phyloP scores from a whole-genome alignment of 2,329 filamentous ascomycete species.

The Onygena corvina region DNA sequence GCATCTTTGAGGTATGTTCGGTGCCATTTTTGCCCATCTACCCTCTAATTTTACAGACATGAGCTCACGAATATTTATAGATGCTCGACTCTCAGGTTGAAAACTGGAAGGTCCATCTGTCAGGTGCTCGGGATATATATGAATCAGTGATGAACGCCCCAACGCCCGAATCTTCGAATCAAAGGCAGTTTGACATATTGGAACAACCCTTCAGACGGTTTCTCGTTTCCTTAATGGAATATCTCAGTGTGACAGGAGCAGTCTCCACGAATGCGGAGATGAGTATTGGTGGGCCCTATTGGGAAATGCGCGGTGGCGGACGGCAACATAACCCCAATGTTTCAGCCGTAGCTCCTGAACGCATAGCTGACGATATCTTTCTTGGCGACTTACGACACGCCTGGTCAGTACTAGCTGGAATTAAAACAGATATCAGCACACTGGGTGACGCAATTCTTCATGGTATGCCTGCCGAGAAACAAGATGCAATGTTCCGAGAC shows the following conservation, averaged over 20 bases:
- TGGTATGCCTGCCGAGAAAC: background rate
- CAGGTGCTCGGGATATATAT: constrained; percentile 31
- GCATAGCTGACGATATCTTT: background rate
- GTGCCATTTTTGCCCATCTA: background rate
- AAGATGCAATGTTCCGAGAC: background rate
- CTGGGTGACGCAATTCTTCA: background rate
- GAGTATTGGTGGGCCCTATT: constrained; percentile 29
- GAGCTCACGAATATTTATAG: constrained; percentile 13
- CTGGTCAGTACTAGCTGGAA: background rate
- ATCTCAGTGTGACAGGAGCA: constrained; percentile 31
- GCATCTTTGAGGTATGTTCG: constrained; percentile 25
- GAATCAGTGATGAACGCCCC: constrained; percentile 21
- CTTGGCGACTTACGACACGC: background rate
- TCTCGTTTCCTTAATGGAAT: constrained; percentile 31
- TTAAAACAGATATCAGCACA: background rate
- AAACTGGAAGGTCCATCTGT: constrained; percentile 31
- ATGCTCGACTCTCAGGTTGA: constrained; percentile 31
- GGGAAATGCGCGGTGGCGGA: constrained; percentile 22
- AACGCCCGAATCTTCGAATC: background rate
- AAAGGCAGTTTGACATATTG: background rate
- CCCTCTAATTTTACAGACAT: background rate
- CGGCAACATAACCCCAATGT: background rate
- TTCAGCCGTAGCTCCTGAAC: background rate
- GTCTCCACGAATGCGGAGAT: constrained; percentile 30
- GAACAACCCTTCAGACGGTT: constrained; percentile 27